These are phyloP conservation scores for Microthyrium microscopicum DNA, from an alignment of 2,329 filamentous ascomycete species.

Conservation along the genomic window DNA sequence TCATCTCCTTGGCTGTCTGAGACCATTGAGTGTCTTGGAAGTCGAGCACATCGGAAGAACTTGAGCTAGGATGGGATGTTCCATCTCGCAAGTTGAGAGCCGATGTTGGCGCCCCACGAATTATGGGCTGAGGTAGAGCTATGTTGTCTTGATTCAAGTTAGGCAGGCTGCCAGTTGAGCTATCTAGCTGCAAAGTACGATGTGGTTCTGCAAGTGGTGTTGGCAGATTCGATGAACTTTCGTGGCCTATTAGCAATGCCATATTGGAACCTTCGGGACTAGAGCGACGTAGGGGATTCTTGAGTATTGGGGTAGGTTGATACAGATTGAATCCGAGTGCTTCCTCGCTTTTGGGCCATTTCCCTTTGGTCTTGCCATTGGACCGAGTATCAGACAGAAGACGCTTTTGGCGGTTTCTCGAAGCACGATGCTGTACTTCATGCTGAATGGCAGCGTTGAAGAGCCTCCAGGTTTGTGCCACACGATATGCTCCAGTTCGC, in stretches of 20 bases:
- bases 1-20: conserved; percentile 17
- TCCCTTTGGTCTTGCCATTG: conserved; percentile 5
- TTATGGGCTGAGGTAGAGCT: conserved; percentile 19
- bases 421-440: conserved; percentile 8
- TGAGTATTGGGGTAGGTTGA: too few species aligned
- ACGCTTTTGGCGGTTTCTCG: conserved; percentile 14
- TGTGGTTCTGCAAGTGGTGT: conserved; percentile 36
- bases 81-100: too few species aligned
- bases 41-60: background rate
- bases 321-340: too few species aligned
- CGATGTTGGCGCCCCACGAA: too few species aligned
- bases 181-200: too few species aligned
- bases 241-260: too few species aligned
- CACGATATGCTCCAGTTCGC: conserved; percentile 29
- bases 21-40: conserved; percentile 19
- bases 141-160: conserved; percentile 23
- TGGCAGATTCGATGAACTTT: conserved; percentile 38
- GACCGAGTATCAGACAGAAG: conserved; percentile 13
- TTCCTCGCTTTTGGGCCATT: too few species aligned
- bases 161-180: conserved; percentile 9
- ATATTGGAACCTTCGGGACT: too few species aligned
- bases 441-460: conserved; percentile 21
- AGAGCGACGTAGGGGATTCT: too few species aligned
- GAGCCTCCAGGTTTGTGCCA: conserved; percentile 44
- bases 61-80: conserved; percentile 6